phyloP scores from a whole-genome alignment of 2,329 filamentous ascomycete genomes.

The Sarocladiaceae sp. region DNA sequence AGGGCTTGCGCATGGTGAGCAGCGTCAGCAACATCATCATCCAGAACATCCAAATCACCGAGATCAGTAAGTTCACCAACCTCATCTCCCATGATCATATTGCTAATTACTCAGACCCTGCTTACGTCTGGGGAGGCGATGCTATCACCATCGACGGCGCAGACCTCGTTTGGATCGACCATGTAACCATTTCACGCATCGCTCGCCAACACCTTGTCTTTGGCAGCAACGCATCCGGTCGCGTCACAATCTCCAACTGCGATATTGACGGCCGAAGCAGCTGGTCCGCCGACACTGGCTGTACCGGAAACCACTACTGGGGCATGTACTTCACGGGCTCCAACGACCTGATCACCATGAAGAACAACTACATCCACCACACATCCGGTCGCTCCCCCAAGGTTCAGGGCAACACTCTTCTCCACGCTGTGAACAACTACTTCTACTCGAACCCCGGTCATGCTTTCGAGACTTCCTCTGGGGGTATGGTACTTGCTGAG shows the following conservation, averaged over 20 bases:
- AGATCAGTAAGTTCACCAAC: slow-evolving; percentile 31
- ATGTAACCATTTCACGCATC: slow-evolving; percentile 39
- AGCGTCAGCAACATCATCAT: slow-evolving; percentile 53
- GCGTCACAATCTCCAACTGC: slow-evolving; percentile 57
- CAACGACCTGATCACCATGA: slow-evolving; percentile 45
- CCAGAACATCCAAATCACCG: slow-evolving; percentile 53
- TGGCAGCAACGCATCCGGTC: slow-evolving; percentile 46
- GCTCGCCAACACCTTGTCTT: slow-evolving; percentile 52
- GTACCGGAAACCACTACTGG: slow-evolving; percentile 29
- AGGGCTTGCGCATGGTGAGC: slow-evolving; percentile 46
- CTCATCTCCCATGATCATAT: background rate
- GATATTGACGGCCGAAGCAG: slow-evolving; percentile 52
- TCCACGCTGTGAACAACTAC: slow-evolving; percentile 42
- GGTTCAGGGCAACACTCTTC: slow-evolving; percentile 48
- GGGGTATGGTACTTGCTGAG: slow-evolving; percentile 46
- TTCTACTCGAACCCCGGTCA: slow-evolving; percentile 34
- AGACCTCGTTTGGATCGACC: slow-evolving; percentile 47
- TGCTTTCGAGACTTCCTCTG: slow-evolving; percentile 49
- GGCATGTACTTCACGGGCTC: slow-evolving; percentile 26
- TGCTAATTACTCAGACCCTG: slow-evolving; percentile 28
- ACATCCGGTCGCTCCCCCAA: slow-evolving; percentile 54
- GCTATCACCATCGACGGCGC: slow-evolving; percentile 48
- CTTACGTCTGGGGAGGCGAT: slow-evolving; percentile 58
- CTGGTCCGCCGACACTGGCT: slow-evolving; percentile 36
- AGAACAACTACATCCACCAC: slow-evolving; percentile 58